Conservation (phyloP, 345 rosid genomes). For the Bretschneidera sinensis region DNA sequence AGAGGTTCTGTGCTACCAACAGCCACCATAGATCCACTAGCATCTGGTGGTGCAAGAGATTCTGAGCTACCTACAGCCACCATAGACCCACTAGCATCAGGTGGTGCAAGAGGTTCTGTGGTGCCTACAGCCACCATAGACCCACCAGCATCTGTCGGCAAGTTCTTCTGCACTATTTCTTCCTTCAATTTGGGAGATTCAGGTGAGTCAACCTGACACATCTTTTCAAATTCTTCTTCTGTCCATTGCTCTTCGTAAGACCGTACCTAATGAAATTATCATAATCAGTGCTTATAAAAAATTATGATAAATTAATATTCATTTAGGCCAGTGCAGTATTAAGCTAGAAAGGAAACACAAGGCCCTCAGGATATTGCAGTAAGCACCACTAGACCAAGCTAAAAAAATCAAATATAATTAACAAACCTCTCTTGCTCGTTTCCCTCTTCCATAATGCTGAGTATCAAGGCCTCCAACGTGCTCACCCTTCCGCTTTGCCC, state of each 20-base stretch:
- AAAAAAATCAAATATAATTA: slow-evolving; percentile 14
- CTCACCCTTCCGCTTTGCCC: slow-evolving; percentile 58
- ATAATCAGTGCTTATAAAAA: too few relatives aligned
- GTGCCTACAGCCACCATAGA: too few relatives aligned
- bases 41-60: too few relatives aligned
- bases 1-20: slow-evolving; percentile 21
- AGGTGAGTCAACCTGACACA: slow-evolving; percentile 80
- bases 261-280: slow-evolving; percentile 53
- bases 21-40: too few relatives aligned
- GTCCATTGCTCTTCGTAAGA: slow-evolving; percentile 93
- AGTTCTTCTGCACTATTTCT: slow-evolving; percentile 37
- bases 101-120: too few relatives aligned
- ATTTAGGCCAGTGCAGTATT: too few relatives aligned
- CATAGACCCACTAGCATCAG: too few relatives aligned
- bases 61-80: too few relatives aligned
- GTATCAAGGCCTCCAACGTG: slow-evolving; percentile 58
- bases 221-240: slow-evolving; percentile 89
- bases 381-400: neutral
- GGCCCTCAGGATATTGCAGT: neutral
- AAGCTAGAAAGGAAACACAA: too few relatives aligned
- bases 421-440: slow-evolving; percentile 92
- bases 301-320: too few relatives aligned
- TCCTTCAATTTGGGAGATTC: slow-evolving; percentile 59
- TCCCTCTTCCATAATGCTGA: slow-evolving; percentile 86
- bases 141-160: slow-evolving; percentile 34